Evolutionary conservation across 139 green algal genomes (phyloP), one percentile per base, ranked within the genome.

Genomic region (Auxenochlorella protothecoides): DNA sequence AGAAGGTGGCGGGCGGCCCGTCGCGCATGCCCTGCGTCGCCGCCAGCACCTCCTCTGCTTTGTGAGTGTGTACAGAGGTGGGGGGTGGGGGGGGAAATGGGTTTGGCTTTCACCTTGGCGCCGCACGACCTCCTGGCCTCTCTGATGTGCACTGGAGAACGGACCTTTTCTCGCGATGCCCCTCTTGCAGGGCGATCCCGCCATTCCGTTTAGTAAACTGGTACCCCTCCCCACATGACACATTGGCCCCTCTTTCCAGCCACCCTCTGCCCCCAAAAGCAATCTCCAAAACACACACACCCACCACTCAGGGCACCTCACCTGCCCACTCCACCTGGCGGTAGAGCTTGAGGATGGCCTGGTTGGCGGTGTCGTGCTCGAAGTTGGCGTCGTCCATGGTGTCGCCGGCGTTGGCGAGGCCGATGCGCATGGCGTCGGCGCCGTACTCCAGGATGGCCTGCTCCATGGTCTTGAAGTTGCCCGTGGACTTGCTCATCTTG

Each of bases 341-440:
- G 12, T 87, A 90, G 4, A 99, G 79, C 10, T 92, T 83, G 71
- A 99, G 84, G 76, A 99, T 97, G 62, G 90, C 91, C 3, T 87
- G 89, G 76, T 99, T 97, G 68, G 95, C 95, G 12, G 88, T 76
- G 69, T 71, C 68, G 53, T 90, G 78, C 77, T 96, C 93, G 76
- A 98, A 99, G 85, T 99, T 99, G 77, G 95, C 95, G 74, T 99
- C 95, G 51, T 99, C 95, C 82, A 98, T 84, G 59, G 80, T 84
- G 76, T 99, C 95, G 5, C 95, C 92, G n/a, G 94, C 89, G 77
- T 99, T 93, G 2, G 95, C 95, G 63, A 99, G 78, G 5, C 89
- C 92, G 67, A 98, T 90, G 55, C 95, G 87, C 81, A 95, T 96
- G 0, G 90, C 95, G 78, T 99, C 95, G 3, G 91, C 80, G 7